Base-by-base conservation (phyloP, 352 stramenopile species). In the Phytophthora hybrid region DNA sequence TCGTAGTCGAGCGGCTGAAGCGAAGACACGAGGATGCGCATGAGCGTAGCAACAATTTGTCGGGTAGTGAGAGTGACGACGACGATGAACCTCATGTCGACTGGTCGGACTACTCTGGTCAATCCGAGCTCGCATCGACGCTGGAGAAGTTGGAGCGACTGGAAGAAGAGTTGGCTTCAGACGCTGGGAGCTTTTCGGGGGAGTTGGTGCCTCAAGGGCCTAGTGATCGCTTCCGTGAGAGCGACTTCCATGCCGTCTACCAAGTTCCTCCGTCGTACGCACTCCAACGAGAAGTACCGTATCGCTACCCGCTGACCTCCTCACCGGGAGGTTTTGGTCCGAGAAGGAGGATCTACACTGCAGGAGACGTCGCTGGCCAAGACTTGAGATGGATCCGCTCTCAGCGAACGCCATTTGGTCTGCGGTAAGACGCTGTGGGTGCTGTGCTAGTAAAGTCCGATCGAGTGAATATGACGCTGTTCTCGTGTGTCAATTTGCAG, bases 31-130 rank as follows among this genome's bases (percentile, higher is more conserved):
- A 39, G 31, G 14, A 52, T 31, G 16, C 13, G 13, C 46, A 49
- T 9, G 41, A 51, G 6, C 21, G 16, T 26, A 49, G 58, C 44
- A 71, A 67, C 29, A 74, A 78, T n/a, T 62, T 65, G 18, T 74
- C 54, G 8, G 54, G 44, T 39, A 69, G 66, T 18, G 66, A 67
- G 11, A 65, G 60, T 37, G 73, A 58, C 47, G 71, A 71, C 14
- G 65, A 65, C 3, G 37, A 62, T 18, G 58, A 73, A 18, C 3
- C 44, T 21, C 41, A 23, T 31, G 37, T 16, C 8, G 55, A 23
- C 23, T 74, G 59, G 60, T 78, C 71, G 3, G 66, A 74, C 59
- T 55, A 68, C n/a, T 78, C 71, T 14, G 71, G 63, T 67, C 66
- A 68, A 39, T 71, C 66, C 16, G 71, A 78, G 41, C 46, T 78